These are phyloP conservation scores for Cercis canadensis DNA, from an alignment of 306 rosid genomes.

Conservation along the genomic window DNA sequence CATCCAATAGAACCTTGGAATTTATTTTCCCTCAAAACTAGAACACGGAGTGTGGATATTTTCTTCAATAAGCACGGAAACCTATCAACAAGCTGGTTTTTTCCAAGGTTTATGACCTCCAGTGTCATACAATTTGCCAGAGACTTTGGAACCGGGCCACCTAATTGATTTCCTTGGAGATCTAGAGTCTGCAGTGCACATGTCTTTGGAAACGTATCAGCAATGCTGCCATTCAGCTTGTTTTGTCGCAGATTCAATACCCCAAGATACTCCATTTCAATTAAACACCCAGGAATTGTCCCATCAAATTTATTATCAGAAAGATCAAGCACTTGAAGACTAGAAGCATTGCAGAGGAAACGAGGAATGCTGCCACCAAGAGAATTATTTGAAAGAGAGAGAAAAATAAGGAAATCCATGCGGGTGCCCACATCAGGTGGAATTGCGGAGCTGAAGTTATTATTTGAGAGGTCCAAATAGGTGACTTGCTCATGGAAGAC, in stretches of 20 bases:
- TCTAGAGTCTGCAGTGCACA: slow-evolving; percentile 38
- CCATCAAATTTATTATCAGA: slow-evolving; percentile 36
- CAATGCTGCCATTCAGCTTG: slow-evolving; percentile 28
- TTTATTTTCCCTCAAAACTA: slow-evolving; percentile 24
- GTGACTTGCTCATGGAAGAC: background rate
- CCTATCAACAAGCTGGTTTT: background rate
- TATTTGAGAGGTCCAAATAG: slow-evolving; percentile 46
- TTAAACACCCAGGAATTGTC: slow-evolving; percentile 39
- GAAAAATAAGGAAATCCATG: accelerated
- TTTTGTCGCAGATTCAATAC: slow-evolving; percentile 36
- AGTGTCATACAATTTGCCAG: background rate
- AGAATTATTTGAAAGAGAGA: slow-evolving; percentile 32
- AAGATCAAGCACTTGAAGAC: slow-evolving; percentile 44
- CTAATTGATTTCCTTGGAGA: slow-evolving; percentile 35
- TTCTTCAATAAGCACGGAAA: slow-evolving; percentile 25
- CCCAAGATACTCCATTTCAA: background rate
- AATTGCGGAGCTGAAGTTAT: slow-evolving; percentile 37
- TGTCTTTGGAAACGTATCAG: background rate
- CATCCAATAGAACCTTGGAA: slow-evolving; percentile 13
- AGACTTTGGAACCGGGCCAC: slow-evolving; percentile 41
- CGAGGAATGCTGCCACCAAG: slow-evolving; percentile 20
- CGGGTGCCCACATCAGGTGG: slow-evolving; percentile 26
- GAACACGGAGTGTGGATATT: slow-evolving; percentile 6
- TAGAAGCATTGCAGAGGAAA: slow-evolving; percentile 29
- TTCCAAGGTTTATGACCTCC: slow-evolving; percentile 23